Evolutionary conservation across 345 rosid species (phyloP), one percentile per base, ranked within the genome.

Genomic region (Rhodomyrtus tomentosa): DNA sequence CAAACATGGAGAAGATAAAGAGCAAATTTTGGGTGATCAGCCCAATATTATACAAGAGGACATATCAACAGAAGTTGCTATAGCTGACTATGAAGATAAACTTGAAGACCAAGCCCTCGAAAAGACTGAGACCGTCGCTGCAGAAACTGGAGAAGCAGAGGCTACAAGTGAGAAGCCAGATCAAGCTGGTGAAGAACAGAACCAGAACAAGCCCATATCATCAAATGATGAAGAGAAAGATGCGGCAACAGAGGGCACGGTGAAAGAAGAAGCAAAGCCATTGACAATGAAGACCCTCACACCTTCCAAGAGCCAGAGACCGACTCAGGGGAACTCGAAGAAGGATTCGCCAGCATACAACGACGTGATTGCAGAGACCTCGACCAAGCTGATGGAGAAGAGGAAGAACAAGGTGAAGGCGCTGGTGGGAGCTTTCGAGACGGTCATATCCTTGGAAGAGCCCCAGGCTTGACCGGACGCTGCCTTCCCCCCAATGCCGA

Each of bases 341-440:
- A 96, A 91, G 84, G 98, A 91, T 59, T 87, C 93, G 16, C 88
- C 95, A 32, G 95, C 95, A 9, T 94, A 93, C 87, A 96, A 96
- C 53, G 96, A 94, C 84, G 98, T 96, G 84, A 96, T 96, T 11
- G 95, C 93, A 84, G 92, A 94, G 88, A 92, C 95, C 3, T 92
- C 94, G 50, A 91, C 91, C 86, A 96, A 91, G 90, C 90, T 95
- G 25, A 89, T 92, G 56, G 93, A 90, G 88, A 87, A 87, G 87
- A 95, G 93, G 91, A 95, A 89, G 93, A 96, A 93, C 95, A 96
- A 92, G 83, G 99, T 96, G 82, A 91, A 83, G 80, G 98, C 98
- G 55, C 87, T 96, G 84, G 99, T 92, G 29, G 98, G 99, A 50
- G 99, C 99, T 32, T 96, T 96, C 80, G 93, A 96, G 92, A 94